Evolutionary conservation across 257 asterid species (phyloP).

Genomic region (Dorcoceras hygrometricum): DNA sequence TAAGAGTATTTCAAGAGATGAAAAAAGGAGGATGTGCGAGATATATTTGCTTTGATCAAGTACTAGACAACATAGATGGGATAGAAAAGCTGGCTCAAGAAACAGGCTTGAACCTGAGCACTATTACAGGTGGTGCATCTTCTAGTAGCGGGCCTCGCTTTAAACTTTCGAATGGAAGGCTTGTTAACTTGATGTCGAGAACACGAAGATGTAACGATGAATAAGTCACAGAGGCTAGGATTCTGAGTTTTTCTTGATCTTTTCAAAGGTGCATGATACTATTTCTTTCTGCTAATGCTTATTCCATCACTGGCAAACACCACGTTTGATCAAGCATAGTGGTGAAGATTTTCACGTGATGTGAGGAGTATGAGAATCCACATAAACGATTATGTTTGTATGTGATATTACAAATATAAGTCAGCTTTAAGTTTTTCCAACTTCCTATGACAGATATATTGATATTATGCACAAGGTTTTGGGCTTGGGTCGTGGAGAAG

Average conservation of each 20-base stretch:
- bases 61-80: constrained; percentile 46
- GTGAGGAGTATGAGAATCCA: background rate
- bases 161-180: constrained; percentile 52
- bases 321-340: background rate
- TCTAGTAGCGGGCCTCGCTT: constrained; percentile 27
- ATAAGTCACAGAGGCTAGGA: background rate
- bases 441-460: background rate
- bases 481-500: background rate
- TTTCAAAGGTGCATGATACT: background rate
- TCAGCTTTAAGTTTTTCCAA: background rate
- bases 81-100: constrained; percentile 48
- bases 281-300: background rate
- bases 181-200: constrained; percentile 48
- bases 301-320: background rate
- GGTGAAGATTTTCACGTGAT: background rate
- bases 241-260: constrained; percentile 7
- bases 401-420: background rate
- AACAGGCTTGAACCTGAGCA: constrained; percentile 37
- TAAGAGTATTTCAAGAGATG: constrained; percentile 67
- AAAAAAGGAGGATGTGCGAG: constrained; percentile 50
- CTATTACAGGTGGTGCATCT: constrained; percentile 33
- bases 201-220: constrained; percentile 41
- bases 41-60: constrained; percentile 69
- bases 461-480: background rate
- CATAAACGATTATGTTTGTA: background rate